Conservation (phyloP, 345 rosid species). For the Eucalyptus marginata region DNA sequence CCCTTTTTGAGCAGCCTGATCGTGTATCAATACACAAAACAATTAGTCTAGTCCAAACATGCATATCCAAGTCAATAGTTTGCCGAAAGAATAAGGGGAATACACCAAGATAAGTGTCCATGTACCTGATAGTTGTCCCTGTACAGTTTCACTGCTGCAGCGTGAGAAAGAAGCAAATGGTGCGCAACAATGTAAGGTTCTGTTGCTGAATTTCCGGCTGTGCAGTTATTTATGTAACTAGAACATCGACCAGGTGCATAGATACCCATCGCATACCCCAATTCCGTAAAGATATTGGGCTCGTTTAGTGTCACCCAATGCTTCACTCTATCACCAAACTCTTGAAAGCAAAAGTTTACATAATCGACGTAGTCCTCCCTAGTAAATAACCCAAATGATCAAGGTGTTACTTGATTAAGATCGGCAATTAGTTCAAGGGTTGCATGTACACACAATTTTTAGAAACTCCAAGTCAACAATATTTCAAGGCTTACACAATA, state of each 20-base stretch:
- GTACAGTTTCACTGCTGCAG: slow-evolving; percentile 14
- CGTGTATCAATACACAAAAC: background rate
- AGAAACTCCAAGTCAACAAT: background rate
- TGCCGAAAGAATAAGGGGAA: background rate
- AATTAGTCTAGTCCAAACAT: background rate
- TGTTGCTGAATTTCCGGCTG: slow-evolving; percentile 16
- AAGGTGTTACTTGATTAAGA: background rate
- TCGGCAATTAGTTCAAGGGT: background rate
- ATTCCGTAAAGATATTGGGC: background rate
- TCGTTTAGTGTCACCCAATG: slow-evolving; percentile 8
- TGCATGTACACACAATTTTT: background rate
- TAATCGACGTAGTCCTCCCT: slow-evolving; percentile 8
- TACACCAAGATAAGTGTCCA: background rate
- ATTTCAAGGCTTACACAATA: slow-evolving; percentile 7
- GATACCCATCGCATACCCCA: background rate
- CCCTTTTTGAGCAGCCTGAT: slow-evolving; percentile 24
- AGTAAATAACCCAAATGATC: background rate
- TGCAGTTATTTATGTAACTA: slow-evolving; percentile 8
- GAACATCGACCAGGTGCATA: slow-evolving; percentile 12
- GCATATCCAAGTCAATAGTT: background rate
- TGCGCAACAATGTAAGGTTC: slow-evolving; percentile 29
- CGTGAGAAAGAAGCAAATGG: slow-evolving; percentile 27
- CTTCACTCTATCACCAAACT: slow-evolving; percentile 11
- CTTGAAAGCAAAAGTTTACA: slow-evolving; percentile 3
- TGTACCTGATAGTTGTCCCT: slow-evolving; percentile 22